phyloP scores from a whole-genome alignment of 2,329 filamentous ascomycete genomes.

The Alternaria gansuensis region DNA sequence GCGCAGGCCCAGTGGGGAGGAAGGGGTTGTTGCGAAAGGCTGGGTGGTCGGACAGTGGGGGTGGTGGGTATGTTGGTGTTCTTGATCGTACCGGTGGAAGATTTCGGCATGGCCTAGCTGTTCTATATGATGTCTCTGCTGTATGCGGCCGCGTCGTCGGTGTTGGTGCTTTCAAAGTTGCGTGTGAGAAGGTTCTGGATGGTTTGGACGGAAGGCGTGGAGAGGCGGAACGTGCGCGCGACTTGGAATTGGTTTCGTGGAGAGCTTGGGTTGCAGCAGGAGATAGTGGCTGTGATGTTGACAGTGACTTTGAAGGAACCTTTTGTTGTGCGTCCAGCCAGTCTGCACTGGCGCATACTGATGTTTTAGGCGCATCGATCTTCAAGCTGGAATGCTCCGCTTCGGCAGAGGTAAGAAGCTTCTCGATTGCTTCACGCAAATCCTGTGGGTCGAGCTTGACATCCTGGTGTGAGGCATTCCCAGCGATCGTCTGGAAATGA shows the following conservation, averaged over 20 bases:
- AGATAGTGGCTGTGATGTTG: slow-evolving; percentile 37
- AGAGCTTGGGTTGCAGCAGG: slow-evolving; percentile 33
- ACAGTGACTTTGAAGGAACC: slow-evolving; percentile 20
- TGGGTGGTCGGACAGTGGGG: slow-evolving; percentile 10
- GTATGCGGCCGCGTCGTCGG: background rate
- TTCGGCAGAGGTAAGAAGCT: slow-evolving; percentile 15
- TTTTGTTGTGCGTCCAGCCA: slow-evolving; percentile 27
- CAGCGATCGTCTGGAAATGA: slow-evolving; percentile 42
- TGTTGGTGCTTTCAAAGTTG: slow-evolving; percentile 15
- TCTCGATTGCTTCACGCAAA: slow-evolving; percentile 30
- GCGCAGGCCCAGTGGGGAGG: background rate
- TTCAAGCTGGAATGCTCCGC: slow-evolving; percentile 15
- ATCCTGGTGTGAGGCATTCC: slow-evolving; percentile 33
- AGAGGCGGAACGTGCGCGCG: slow-evolving; percentile 31
- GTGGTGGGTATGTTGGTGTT: slow-evolving; percentile 19
- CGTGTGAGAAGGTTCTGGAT: slow-evolving; percentile 11
- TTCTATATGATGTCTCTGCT: slow-evolving; percentile 1
- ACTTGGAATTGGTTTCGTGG: slow-evolving; percentile 7
- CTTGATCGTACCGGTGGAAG: slow-evolving; percentile 28
- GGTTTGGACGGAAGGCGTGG: slow-evolving; percentile 10
- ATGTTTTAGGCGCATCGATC: background rate
- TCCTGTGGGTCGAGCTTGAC: slow-evolving; percentile 23
- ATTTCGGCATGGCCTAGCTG: slow-evolving; percentile 13
- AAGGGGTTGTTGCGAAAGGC: slow-evolving; percentile 10
- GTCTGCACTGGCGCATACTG: slow-evolving; percentile 17